These are phyloP conservation scores for Usnea hakonensis DNA, from an alignment of 495 filamentous ascomycete genomes.

Conservation along the genomic window DNA sequence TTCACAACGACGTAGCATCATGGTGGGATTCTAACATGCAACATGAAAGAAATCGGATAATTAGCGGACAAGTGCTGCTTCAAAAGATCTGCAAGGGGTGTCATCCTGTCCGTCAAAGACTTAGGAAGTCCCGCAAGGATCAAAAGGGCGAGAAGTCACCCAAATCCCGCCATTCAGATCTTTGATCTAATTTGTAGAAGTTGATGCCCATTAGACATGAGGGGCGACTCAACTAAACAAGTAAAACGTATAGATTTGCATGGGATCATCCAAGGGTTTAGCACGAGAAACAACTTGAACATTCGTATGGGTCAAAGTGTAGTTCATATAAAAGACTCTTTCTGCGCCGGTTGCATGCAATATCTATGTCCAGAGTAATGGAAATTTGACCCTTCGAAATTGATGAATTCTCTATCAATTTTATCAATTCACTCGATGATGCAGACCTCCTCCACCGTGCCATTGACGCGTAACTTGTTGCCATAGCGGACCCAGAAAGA, in stretches of 20 bases:
- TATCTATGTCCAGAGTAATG: neutral
- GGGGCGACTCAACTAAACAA: neutral
- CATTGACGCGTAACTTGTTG: slow-evolving; percentile 61
- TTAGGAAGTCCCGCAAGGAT: neutral
- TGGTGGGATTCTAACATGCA: neutral
- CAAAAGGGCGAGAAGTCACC: neutral
- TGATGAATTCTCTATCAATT: too few species aligned
- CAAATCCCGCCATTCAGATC: neutral
- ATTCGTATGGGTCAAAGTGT: neutral
- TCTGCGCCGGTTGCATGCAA: neutral
- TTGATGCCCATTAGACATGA: neutral
- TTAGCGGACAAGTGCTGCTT: neutral
- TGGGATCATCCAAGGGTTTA: too few species aligned
- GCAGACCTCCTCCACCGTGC: slow-evolving; percentile 50
- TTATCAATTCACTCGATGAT: slow-evolving; percentile 23
- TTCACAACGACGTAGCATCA: slow-evolving; percentile 39
- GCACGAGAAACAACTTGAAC: neutral
- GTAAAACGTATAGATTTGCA: neutral
- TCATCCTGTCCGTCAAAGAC: neutral
- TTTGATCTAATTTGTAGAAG: neutral
- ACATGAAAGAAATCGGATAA: neutral
- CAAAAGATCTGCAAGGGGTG: neutral
- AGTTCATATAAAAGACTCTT: neutral
- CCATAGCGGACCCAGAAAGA: slow-evolving; percentile 55
- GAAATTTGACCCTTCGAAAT: neutral